phyloP scores from a whole-genome alignment of 2,329 filamentous ascomycete species.

The Ophiocordyceps camponoti-rufipedis region DNA sequence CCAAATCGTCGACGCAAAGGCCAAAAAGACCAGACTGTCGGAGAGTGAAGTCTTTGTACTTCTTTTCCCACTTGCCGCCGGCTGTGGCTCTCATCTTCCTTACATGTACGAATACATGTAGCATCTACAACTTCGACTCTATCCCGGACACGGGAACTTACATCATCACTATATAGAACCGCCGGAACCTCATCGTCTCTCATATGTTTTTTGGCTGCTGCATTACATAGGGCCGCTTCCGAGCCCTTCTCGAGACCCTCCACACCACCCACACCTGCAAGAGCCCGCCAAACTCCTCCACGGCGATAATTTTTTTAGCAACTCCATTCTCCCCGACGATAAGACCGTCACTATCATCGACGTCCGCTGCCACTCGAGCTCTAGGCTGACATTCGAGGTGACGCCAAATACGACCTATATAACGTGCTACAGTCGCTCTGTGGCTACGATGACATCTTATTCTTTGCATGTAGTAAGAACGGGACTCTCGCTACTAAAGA shows the following conservation, averaged over 20 bases:
- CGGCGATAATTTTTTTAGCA: slow-evolving; percentile 13
- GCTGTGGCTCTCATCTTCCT: slow-evolving; percentile 8
- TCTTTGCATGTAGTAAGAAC: slow-evolving; percentile 7
- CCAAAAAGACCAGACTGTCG: slow-evolving; percentile 13
- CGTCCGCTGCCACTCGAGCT: slow-evolving; percentile 11
- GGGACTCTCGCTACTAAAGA: slow-evolving; percentile 3
- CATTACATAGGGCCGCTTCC: slow-evolving; percentile 11
- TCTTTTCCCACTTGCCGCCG: slow-evolving; percentile 12
- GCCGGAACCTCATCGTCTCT: slow-evolving; percentile 10
- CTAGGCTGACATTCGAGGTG: slow-evolving; percentile 10
- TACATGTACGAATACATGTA: too few relatives aligned
- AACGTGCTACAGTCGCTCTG: slow-evolving; percentile 13
- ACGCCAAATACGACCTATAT: slow-evolving; percentile 12
- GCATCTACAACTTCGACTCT: slow-evolving; percentile 10
- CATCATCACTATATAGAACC: slow-evolving; percentile 12
- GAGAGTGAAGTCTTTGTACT: slow-evolving; percentile 13
- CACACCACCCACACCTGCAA: slow-evolving; percentile 4
- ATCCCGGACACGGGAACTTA: slow-evolving; percentile 9
- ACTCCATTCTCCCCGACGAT: slow-evolving; percentile 10
- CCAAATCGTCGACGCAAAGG: slow-evolving; percentile 12
- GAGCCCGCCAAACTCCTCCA: slow-evolving; percentile 10
- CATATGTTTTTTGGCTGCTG: slow-evolving; percentile 12
- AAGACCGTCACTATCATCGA: slow-evolving; percentile 12
- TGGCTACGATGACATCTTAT: slow-evolving; percentile 13
- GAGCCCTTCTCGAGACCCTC: slow-evolving; percentile 7